Evolutionary conservation across 2,329 filamentous ascomycete species (phyloP), one percentile per base, ranked within the genome.

Genomic region (Chaetomium strumarium): DNA sequence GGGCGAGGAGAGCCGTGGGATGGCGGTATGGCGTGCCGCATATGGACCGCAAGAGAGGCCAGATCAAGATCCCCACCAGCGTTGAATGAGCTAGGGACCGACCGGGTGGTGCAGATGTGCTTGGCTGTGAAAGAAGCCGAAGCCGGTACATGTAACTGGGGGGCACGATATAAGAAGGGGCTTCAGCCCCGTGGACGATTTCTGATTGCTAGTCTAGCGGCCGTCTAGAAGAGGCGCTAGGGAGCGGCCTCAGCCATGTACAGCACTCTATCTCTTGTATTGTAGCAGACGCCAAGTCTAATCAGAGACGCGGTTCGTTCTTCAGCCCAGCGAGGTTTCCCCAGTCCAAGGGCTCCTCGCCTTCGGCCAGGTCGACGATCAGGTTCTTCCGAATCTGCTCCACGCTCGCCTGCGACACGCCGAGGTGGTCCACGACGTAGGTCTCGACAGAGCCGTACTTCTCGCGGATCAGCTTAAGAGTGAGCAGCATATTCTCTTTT

Each of bases 61-160:
- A 78, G 64, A 68, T 84, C 70, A 86, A 86, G 75, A 86, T 86
- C 63, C 83, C 84, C 19, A 84, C 78, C 34, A 77, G 73, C 49
- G 80, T 85, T 50, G 78, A 76, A 55, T 80, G 60, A 74, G 41
- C 4, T 43, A 31, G 4, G 14, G 40, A 19, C 46, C n/a, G n/a
- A n/a, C n/a, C n/a, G n/a, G 49, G 47, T 56, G 44, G 47, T 46
- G 6, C 13, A 24, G 29, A 17, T 19, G 19, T n/a, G 14, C 24
- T 24, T 24, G 24, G 24, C 7, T 24, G 24, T 34, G 11, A 34
- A 34, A 3, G 3, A 40, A 36, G 51, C 33, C 34, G 30, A 16
- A 31, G 24, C 34, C 12, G n/a, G n/a, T n/a, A n/a, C n/a, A n/a
- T n/a, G n/a, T n/a, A n/a, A n/a, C n/a, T n/a, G n/a, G n/a, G n/a